Conservation (phyloP, 1,284 basidiomycete species). For the Abortiporus biennis region DNA sequence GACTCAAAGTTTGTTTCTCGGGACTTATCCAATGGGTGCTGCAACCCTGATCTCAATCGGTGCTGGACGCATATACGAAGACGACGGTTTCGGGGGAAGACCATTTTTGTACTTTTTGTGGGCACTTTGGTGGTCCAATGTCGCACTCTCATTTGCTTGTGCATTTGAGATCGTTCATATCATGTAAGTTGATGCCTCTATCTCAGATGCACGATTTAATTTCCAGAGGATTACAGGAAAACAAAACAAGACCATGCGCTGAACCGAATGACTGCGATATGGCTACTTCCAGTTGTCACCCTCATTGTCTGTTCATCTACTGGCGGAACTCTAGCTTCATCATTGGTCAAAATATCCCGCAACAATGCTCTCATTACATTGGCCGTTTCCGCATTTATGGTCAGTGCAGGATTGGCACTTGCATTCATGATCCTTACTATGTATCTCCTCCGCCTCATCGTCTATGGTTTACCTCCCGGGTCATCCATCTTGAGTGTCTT, state of each 20-base stretch:
- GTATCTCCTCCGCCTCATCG: slow-evolving; percentile 36
- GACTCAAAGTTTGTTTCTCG: slow-evolving; percentile 54
- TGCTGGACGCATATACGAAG: slow-evolving; percentile 20
- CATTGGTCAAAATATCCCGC: slow-evolving; percentile 30
- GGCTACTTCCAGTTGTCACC: slow-evolving; percentile 60
- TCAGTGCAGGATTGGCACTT: slow-evolving; percentile 46
- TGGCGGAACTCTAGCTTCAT: slow-evolving; percentile 45
- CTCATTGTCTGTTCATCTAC: slow-evolving; percentile 55
- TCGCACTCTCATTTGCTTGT: slow-evolving; percentile 37
- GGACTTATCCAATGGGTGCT: slow-evolving; percentile 56
- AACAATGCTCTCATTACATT: slow-evolving; percentile 43
- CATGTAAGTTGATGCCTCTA: slow-evolving; percentile 32
- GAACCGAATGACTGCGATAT: slow-evolving; percentile 40
- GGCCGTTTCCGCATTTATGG: slow-evolving; percentile 38
- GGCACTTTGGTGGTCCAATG: slow-evolving; percentile 60
- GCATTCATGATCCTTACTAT: slow-evolving; percentile 41
- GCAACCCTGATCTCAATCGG: slow-evolving; percentile 38
- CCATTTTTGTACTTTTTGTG: slow-evolving; percentile 45
- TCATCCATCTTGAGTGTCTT: slow-evolving; percentile 21
- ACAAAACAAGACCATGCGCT: slow-evolving; percentile 46
- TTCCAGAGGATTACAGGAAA: slow-evolving; percentile 33
- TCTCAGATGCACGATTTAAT: not conserved
- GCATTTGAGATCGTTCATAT: slow-evolving; percentile 50
- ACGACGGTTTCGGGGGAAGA: slow-evolving; percentile 35
- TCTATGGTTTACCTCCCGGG: slow-evolving; percentile 32